Conservation (phyloP, 352 stramenopile genomes). For the Pythium insidiosum region DNA sequence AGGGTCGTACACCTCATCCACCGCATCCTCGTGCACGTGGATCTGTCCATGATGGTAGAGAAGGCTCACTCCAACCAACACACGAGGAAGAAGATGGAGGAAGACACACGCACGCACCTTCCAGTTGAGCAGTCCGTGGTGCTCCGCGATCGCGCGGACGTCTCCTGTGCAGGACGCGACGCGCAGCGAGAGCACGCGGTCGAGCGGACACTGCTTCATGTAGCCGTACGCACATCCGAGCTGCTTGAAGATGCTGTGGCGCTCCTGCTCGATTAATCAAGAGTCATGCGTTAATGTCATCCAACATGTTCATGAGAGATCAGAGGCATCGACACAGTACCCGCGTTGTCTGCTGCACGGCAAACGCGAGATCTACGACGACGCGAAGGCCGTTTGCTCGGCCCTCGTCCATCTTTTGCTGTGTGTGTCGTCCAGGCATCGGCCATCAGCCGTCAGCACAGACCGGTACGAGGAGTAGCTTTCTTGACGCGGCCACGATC, state of each 20-base stretch:
- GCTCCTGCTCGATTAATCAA: conserved; percentile 55
- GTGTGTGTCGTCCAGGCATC: no score
- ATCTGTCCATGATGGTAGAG: no score
- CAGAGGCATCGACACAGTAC: conserved; percentile 18
- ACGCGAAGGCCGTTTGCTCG: conserved; percentile 32
- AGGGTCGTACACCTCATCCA: conserved; percentile 43
- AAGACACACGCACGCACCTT: conserved; percentile 26
- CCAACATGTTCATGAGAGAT: no score
- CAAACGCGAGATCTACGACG: conserved; percentile 64
- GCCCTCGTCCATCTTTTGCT: conserved; percentile 70
- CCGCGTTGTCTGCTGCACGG: conserved; percentile 26
- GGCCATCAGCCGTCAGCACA: neutral
- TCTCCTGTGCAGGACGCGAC: conserved; percentile 35
- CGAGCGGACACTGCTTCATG: conserved; percentile 59
- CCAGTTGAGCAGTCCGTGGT: conserved; percentile 44
- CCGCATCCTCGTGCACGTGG: conserved; percentile 25
- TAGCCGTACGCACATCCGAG: conserved; percentile 69
- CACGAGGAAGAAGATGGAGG: conserved; percentile 1
- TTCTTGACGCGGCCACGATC: no score
- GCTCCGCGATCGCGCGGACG: conserved; percentile 22
- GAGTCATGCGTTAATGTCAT: no score
- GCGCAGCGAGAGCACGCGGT: conserved; percentile 48
- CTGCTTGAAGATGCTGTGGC: conserved; percentile 77
- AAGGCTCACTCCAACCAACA: neutral
- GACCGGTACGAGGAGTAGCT: neutral